Evolutionary conservation across 805 yeast species (phyloP), one percentile per base, ranked within the genome.

Genomic region (Hanseniaspora taiwanica): DNA sequence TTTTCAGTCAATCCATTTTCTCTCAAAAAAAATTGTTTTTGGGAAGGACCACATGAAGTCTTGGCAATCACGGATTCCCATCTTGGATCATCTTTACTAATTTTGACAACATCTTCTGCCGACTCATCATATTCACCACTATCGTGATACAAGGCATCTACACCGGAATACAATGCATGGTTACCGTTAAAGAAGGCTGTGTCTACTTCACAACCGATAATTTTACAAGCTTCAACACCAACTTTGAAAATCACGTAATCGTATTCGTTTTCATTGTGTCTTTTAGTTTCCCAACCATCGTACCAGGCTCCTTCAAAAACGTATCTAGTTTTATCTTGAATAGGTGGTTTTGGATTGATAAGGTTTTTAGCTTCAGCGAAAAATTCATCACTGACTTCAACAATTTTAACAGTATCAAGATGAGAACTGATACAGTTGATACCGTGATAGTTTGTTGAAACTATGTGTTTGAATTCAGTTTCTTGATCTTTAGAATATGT

Each of bases 201-300:
- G 59, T 91, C 96, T 23, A 89, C 71, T 59, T 89, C 96, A 52
- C 81, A 75, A 10, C 87, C 98, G 37, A 81, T 69, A 42, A 89
- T 58, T 36, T 68, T 68, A 1, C 96, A 96, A 12, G 55, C 51
- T 21, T 81, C 69, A 17, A 87, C 96, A 16, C 97, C 97, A 58
- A 84, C 66, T 55, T 74, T 72, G 58, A 87, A 62, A 21, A 83
- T 66, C 16, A 83, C 96, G 85, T 91, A 89, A 56, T 89, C 98
- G 33, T 81, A 81, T 41, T 75, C 84, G 41, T 68, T 82, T 1
- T 74, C 63, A 59, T 89, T 89, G 66, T 89, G 98, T 62, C 98
- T 72, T 57, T 96, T 71, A 10, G 97, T 89, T 61, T 89, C 97
- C 97, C 97, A 89, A 18, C 98, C 98, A 50, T 89, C 98, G 56